Conservation (phyloP, 2,329 filamentous ascomycete genomes). For the Cryphonectria naterciae region DNA sequence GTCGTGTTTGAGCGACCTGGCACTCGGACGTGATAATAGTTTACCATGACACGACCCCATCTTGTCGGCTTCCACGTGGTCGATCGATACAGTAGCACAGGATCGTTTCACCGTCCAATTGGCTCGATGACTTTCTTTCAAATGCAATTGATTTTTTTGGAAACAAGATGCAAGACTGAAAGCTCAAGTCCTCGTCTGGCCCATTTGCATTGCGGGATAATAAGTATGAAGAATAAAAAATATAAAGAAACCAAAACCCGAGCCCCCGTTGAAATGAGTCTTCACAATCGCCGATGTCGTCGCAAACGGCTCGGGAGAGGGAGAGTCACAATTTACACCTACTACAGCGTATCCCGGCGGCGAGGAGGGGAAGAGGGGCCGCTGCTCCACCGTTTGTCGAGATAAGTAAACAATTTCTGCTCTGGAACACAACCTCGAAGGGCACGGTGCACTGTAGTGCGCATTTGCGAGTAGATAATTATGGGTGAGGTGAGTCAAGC, state of each 20-base stretch:
- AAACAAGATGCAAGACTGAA: no score
- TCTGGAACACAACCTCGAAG: neutral
- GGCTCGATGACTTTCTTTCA: no score
- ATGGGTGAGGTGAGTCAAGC: neutral
- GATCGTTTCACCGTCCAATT: neutral
- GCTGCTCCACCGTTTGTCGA: neutral
- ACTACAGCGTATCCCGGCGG: neutral
- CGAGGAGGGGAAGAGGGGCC: neutral
- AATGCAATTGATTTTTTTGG: no score
- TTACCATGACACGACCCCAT: slow-evolving; percentile 8
- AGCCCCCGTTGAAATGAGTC: neutral
- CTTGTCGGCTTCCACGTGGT: neutral
- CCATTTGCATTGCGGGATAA: neutral
- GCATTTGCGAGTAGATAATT: neutral
- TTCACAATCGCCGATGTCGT: neutral
- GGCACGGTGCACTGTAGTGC: neutral
- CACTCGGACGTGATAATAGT: neutral
- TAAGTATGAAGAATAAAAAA: neutral
- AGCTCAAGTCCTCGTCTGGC: no score
- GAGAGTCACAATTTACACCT: neutral
- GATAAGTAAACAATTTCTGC: neutral
- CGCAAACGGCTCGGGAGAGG: neutral
- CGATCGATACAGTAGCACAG: neutral
- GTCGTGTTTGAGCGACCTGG: neutral
- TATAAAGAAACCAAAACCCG: neutral